Conservation (phyloP, 768 basidiomycete genomes). For the Trametes punicea region DNA sequence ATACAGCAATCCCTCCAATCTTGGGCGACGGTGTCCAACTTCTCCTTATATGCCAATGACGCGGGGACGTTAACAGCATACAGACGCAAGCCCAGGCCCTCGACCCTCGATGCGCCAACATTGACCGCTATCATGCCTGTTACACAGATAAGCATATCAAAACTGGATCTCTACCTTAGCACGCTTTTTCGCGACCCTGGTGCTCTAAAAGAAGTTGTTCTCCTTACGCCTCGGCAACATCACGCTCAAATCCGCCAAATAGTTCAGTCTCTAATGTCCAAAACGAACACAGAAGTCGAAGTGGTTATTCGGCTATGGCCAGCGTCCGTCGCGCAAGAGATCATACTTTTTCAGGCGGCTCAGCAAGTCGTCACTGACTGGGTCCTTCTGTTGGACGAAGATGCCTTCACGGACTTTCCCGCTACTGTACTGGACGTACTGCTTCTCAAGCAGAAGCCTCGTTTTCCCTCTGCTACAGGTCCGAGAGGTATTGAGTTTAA, state of each 20-base stretch:
- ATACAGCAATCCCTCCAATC: no score
- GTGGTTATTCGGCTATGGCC: slow-evolving; percentile 38
- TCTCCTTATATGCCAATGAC: not conserved
- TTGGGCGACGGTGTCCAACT: no score
- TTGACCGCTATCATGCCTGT: slow-evolving; percentile 43
- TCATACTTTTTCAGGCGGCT: slow-evolving; percentile 36
- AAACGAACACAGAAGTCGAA: slow-evolving; percentile 35
- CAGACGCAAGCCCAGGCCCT: not conserved
- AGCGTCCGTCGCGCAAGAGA: slow-evolving; percentile 20
- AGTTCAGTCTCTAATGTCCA: slow-evolving; percentile 35
- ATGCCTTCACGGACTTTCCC: slow-evolving; percentile 38
- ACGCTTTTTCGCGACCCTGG: slow-evolving; percentile 37
- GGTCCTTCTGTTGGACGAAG: slow-evolving; percentile 50
- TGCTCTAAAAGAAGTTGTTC: slow-evolving; percentile 42
- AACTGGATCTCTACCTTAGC: slow-evolving; percentile 34
- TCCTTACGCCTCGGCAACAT: slow-evolving; percentile 43
- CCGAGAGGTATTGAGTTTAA: slow-evolving; percentile 34
- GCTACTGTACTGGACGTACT: slow-evolving; percentile 36
- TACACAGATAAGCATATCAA: slow-evolving; percentile 32
- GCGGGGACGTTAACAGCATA: not conserved
- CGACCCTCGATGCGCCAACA: not conserved
- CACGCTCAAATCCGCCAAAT: slow-evolving; percentile 33
- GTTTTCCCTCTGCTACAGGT: slow-evolving; percentile 38
- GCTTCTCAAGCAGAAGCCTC: slow-evolving; percentile 36
- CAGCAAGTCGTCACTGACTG: slow-evolving; percentile 43